phyloP scores from a whole-genome alignment of 2,329 filamentous ascomycete genomes.

The Reticulascus tulasneorum region DNA sequence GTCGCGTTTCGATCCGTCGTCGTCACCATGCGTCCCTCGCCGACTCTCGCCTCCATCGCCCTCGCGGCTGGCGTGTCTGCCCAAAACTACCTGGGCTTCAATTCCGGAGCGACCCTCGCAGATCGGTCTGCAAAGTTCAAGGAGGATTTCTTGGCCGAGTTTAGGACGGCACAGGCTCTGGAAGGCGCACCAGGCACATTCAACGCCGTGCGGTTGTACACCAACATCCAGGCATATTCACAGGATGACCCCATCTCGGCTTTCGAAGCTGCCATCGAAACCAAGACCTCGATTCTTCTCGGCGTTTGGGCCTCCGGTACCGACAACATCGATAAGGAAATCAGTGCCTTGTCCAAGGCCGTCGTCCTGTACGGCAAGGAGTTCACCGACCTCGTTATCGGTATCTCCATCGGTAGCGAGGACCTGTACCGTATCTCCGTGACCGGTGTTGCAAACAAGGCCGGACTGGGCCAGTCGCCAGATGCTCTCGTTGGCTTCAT shows the following conservation, averaged over 20 bases:
- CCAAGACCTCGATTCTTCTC: conserved; percentile 58
- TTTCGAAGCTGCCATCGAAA: conserved; percentile 65
- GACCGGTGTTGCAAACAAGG: conserved; percentile 60
- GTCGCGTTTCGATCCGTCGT: too few relatives aligned
- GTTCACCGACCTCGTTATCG: conserved; percentile 56
- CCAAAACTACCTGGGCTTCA: conserved; percentile 51
- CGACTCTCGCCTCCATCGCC: conserved; percentile 31
- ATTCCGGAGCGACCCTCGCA: conserved; percentile 43
- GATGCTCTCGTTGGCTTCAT: conserved; percentile 62
- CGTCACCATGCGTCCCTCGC: conserved; percentile 36
- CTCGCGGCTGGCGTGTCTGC: conserved; percentile 36
- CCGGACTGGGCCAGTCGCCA: conserved; percentile 57
- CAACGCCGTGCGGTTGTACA: conserved; percentile 61
- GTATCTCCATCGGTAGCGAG: conserved; percentile 63
- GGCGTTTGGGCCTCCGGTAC: conserved; percentile 60
- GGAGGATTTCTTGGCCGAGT: conserved; percentile 44
- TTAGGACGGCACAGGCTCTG: conserved; percentile 37
- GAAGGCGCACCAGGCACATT: conserved; percentile 48
- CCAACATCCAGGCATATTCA: conserved; percentile 61
- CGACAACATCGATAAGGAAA: conserved; percentile 54
- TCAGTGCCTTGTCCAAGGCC: conserved; percentile 54
- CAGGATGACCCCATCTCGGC: conserved; percentile 76
- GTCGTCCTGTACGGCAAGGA: conserved; percentile 47
- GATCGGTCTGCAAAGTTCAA: conserved; percentile 50
- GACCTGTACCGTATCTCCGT: conserved; percentile 61